phyloP scores from a whole-genome alignment of 768 basidiomycete species.

The Neoboletus magnificus region DNA sequence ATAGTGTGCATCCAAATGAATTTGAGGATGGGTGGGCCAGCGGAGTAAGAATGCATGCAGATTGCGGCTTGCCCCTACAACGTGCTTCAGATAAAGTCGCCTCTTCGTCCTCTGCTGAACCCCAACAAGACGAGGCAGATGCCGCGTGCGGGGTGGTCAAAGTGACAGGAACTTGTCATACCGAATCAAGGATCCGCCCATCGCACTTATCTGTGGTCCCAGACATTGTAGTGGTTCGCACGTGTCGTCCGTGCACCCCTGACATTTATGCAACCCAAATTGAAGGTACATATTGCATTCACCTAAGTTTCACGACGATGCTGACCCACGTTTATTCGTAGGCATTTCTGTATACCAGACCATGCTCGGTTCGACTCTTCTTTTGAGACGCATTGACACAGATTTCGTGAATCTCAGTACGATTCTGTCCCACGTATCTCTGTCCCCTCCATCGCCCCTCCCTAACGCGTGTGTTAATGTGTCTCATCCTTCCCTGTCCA shows the following conservation, averaged over 20 bases:
- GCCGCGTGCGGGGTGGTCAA: not conserved
- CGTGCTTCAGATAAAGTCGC: not conserved
- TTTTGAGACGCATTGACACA: conserved; percentile 73
- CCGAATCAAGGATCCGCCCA: not conserved
- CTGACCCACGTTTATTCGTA: conserved; percentile 28
- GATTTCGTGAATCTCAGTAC: conserved; percentile 70
- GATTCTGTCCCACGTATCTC: conserved; percentile 41
- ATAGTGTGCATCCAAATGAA: conserved; percentile 41
- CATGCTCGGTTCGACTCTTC: conserved; percentile 48
- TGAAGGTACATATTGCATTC: conserved; percentile 50
- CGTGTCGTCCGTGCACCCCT: conserved; percentile 60
- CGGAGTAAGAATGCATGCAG: conserved; percentile 11
- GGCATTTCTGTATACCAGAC: conserved; percentile 77
- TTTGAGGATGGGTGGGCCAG: conserved; percentile 38
- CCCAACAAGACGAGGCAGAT: conserved; percentile 2
- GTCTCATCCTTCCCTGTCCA: conserved; percentile 47
- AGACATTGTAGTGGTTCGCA: conserved; percentile 53
- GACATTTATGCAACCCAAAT: conserved; percentile 64
- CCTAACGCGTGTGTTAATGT: conserved; percentile 50
- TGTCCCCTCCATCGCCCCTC: conserved; percentile 29
- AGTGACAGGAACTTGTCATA: conserved; percentile 3
- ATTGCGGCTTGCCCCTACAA: conserved; percentile 7
- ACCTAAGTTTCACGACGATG: not conserved
- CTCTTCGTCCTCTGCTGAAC: not conserved
- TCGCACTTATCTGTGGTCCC: conserved; percentile 4